phyloP scores from a whole-genome alignment of 352 stramenopile genomes.

The Pythium graminicola region DNA sequence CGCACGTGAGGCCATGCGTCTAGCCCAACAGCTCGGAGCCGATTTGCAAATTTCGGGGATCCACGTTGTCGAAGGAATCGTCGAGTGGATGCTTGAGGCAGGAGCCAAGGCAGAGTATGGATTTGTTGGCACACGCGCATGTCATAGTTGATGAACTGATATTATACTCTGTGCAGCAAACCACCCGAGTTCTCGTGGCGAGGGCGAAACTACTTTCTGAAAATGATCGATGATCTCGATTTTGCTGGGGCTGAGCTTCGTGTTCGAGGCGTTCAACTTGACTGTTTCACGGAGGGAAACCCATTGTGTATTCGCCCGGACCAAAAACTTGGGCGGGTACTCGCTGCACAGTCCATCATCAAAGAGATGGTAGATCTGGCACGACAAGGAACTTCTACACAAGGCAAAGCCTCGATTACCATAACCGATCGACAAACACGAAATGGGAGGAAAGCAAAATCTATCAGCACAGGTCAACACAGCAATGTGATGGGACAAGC shows the following conservation, averaged over 20 bases:
- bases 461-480: background rate
- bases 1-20: slow-evolving; percentile 52
- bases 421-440: background rate
- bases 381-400: background rate
- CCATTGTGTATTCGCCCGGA: slow-evolving; percentile 58
- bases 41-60: slow-evolving; percentile 61
- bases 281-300: slow-evolving; percentile 51
- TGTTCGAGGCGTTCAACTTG: slow-evolving; percentile 40
- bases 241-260: slow-evolving; percentile 53
- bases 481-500: too few species aligned
- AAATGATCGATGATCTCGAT: slow-evolving; percentile 64
- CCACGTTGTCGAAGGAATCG: slow-evolving; percentile 66
- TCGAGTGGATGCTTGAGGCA: slow-evolving; percentile 78
- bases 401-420: background rate
- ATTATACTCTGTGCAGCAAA: slow-evolving; percentile 25
- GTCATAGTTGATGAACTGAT: too few species aligned
- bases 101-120: slow-evolving; percentile 63
- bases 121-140: too few species aligned
- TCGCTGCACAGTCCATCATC: slow-evolving; percentile 69
- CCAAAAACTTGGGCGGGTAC: slow-evolving; percentile 62
- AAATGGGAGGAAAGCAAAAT: background rate
- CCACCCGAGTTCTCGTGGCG: slow-evolving; percentile 67
- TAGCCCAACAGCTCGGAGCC: slow-evolving; percentile 58
- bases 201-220: slow-evolving; percentile 67
- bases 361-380: slow-evolving; percentile 56